Evolutionary conservation across 495 filamentous ascomycete species (phyloP).

Genomic region (Letharia lupina): DNA sequence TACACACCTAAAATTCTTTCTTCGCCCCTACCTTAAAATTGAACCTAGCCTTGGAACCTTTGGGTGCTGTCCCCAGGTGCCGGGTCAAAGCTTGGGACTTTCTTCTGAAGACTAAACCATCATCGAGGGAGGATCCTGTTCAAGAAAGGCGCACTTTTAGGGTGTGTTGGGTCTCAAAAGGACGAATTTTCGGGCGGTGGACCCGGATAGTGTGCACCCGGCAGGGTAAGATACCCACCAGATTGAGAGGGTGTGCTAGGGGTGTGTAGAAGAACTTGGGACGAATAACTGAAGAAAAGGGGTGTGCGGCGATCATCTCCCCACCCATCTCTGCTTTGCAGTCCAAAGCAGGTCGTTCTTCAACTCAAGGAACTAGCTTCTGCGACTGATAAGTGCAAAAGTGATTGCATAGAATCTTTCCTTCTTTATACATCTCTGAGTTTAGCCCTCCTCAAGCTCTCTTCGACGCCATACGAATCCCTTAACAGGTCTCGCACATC

Average conservation of each 20-base stretch:
- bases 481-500: constrained; percentile 67
- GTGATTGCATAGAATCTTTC: background rate
- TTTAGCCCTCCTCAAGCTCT: constrained; percentile 27
- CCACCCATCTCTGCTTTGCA: background rate
- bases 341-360: background rate
- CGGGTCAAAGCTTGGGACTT: no score
- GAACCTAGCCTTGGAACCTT: no score
- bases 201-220: background rate
- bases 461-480: constrained; percentile 63
- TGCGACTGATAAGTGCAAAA: background rate
- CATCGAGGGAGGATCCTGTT: no score
- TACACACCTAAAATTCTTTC: no score
- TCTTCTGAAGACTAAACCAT: no score
- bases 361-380: background rate
- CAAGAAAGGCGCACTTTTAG: no score
- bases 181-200: no score
- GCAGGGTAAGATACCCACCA: no score
- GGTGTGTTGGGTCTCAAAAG: no score
- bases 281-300: background rate
- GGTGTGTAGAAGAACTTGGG: no score
- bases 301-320: background rate
- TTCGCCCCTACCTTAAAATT: no score
- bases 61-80: no score
- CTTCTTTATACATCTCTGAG: background rate
- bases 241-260: background rate